phyloP scores from a whole-genome alignment of 1,284 basidiomycete genomes.

The Phellinidium pouzarii region DNA sequence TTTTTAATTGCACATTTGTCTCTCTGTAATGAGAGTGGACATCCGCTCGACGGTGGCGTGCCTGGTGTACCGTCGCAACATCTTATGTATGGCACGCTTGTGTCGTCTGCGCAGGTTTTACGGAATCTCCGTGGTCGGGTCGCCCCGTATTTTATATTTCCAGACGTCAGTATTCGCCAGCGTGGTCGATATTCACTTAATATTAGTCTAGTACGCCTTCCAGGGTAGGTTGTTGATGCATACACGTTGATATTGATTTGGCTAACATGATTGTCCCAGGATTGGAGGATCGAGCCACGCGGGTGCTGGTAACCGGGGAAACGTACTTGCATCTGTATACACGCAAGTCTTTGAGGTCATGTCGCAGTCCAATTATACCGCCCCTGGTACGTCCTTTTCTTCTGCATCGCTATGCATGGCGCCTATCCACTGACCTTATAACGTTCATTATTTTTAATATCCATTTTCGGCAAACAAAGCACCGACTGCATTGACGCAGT shows the following conservation, averaged over 20 bases:
- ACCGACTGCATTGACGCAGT: slow-evolving; percentile 44
- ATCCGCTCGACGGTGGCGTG: slow-evolving; percentile 48
- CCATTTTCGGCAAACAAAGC: slow-evolving; percentile 22
- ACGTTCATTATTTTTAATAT: background rate
- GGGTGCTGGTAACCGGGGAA: slow-evolving; percentile 39
- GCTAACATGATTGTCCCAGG: background rate
- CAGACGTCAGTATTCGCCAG: slow-evolving; percentile 80
- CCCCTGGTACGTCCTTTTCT: slow-evolving; percentile 56
- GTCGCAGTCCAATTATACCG: slow-evolving; percentile 64
- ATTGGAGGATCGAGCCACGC: slow-evolving; percentile 10
- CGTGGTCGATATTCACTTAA: slow-evolving; percentile 71
- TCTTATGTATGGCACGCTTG: slow-evolving; percentile 78
- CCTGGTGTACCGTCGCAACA: slow-evolving; percentile 39
- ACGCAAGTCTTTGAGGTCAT: slow-evolving; percentile 77
- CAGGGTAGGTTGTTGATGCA: slow-evolving; percentile 50
- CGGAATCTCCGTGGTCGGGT: slow-evolving; percentile 70
- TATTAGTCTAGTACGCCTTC: slow-evolving; percentile 68
- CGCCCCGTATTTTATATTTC: slow-evolving; percentile 83
- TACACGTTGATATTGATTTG: slow-evolving; percentile 6
- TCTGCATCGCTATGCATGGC: slow-evolving; percentile 3
- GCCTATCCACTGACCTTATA: background rate
- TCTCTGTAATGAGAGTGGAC: slow-evolving; percentile 57
- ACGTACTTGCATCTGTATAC: slow-evolving; percentile 56
- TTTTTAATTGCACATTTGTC: slow-evolving; percentile 79
- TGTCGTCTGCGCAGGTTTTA: slow-evolving; percentile 72